A percentile compares a stretch with the other conserved stretches of the same genome.
These are phyloP conservation scores for Synchytrium microbalum DNA, from an alignment of 371 early-diverging fungal species.

Conservation along the genomic window DNA sequence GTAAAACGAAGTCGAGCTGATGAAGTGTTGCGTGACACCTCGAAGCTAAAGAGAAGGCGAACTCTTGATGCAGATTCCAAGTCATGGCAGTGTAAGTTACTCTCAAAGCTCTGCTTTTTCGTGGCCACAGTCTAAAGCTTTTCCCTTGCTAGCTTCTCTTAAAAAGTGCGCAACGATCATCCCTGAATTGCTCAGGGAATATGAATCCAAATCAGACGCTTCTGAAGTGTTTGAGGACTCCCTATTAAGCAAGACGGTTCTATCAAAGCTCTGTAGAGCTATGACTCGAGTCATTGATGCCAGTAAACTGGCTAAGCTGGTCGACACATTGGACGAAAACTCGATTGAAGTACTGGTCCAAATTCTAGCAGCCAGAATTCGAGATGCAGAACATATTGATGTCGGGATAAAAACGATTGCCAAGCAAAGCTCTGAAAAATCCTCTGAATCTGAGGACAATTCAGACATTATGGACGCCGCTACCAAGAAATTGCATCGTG, in stretches of 20 bases:
- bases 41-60: conserved; percentile 1
- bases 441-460: no score
- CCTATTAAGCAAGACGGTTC: neutral
- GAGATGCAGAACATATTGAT: neutral
- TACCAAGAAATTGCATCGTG: neutral
- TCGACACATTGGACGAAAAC: neutral
- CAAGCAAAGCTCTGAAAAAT: no score
- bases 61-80: neutral
- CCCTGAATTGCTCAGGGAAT: neutral
- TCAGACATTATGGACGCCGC: neutral
- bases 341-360: neutral
- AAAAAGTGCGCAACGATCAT: neutral
- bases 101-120: conserved; percentile 2
- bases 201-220: neutral
- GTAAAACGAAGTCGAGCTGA: no score
- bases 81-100: neutral
- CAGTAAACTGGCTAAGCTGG: neutral
- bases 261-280: neutral
- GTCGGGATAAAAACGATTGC: no score
- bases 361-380: neutral
- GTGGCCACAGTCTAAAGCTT: no score
- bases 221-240: neutral
- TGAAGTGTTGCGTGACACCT: no score
- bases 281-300: neutral
- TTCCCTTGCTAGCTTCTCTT: no score